Base-by-base conservation (phyloP, 305 asterid species). In the Monarda citriodora region DNA sequence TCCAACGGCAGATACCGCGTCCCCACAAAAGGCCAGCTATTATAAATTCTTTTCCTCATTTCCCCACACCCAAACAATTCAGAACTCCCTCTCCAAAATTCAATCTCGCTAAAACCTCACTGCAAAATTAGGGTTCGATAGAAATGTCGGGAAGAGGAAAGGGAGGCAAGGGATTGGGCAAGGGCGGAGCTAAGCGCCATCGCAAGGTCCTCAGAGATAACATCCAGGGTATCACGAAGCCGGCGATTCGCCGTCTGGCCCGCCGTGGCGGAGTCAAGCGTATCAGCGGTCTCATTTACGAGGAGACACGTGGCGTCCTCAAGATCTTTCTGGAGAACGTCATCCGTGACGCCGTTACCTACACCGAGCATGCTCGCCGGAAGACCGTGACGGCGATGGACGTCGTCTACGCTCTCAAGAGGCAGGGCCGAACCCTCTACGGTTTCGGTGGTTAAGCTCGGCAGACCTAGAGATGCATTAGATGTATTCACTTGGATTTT, bases 261-360 rank as follows among this genome's bases (percentile, higher is more conserved):
- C 75, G 81, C 38, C 67, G 81, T 51, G 81, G 81, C 21, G 81
- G 81, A 21, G 81, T 76, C 14, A 76, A 76, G 75, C 78, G 78
- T 22, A 77, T 72, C 49, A 66, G 73, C 58, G 74, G 82, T 1
- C 70, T 72, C 40, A 72, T 77, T 41, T 77, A 77, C 48, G 82
- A 76, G 60, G 82, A 71, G 67, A 74, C 75, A 22, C 79, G 78
- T 59, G 78, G 78, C 9, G 78, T 73, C n/a, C 68, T 73, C 58
- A 73, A 73, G 74, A 73, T 73, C 64, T 73, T 73, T 23, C 67
- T 73, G 1, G 78, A 73, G 74, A 73, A 73, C 32, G 74, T 73
- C 21, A 73, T 73, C 49, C 74, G 78, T 44, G 78, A 73, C 41
- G 78, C 78, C 9, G 78, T 73, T 7, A 73, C 78, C 34, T 73